A percentile compares a stretch with the other conserved stretches of the same genome.
phyloP scores from a whole-genome alignment of 1,284 basidiomycete species.

The Leccinum pseudoinsigne region DNA sequence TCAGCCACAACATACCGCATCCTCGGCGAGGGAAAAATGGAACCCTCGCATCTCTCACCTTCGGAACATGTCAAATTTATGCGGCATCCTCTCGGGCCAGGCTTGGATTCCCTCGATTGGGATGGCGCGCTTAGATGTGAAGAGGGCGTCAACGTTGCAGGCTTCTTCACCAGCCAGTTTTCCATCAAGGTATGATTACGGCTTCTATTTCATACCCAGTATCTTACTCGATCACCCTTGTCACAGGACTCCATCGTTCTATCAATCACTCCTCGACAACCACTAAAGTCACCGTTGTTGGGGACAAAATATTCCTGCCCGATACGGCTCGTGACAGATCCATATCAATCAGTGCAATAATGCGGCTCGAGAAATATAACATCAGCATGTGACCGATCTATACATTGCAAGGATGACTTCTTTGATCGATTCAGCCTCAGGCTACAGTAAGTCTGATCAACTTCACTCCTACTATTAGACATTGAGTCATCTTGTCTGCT shows the following conservation, averaged over 20 bases:
- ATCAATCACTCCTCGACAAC: conserved; percentile 28
- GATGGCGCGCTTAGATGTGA: conserved; percentile 27
- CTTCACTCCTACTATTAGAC: not conserved
- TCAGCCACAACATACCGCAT: conserved; percentile 2
- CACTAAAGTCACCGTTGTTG: conserved; percentile 31
- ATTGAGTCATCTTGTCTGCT: not conserved
- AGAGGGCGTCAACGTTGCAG: conserved; percentile 16
- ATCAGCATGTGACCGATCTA: not conserved
- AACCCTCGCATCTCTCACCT: conserved; percentile 11
- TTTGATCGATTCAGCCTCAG: not conserved
- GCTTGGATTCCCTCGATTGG: conserved; percentile 31
- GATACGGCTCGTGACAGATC: conserved; percentile 29
- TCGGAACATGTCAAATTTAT: conserved; percentile 5
- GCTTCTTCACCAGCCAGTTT: conserved; percentile 27
- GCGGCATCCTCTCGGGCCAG: conserved; percentile 15
- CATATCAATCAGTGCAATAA: conserved; percentile 22
- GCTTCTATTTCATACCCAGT: not conserved
- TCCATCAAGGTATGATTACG: conserved; percentile 24
- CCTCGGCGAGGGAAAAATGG: conserved; percentile 27
- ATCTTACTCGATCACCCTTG: not conserved
- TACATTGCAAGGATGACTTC: not conserved
- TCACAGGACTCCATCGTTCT: conserved; percentile 30
- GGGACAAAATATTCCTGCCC: conserved; percentile 21
- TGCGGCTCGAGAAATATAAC: not conserved
- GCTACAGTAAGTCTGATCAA: not conserved